Conservation (phyloP, 345 rosid species). For the Gossypium thurberi region DNA sequence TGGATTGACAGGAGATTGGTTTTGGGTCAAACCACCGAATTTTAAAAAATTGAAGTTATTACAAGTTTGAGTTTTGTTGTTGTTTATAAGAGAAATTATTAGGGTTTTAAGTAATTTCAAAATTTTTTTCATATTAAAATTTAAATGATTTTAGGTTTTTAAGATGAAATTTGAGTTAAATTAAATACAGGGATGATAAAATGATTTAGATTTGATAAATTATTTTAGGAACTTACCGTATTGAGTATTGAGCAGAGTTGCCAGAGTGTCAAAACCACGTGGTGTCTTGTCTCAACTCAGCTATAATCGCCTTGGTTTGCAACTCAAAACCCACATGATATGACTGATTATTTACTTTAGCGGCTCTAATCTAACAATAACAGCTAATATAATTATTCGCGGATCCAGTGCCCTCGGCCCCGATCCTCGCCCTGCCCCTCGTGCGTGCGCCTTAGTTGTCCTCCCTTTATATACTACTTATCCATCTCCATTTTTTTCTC, state of each 20-base stretch:
- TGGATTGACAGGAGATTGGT: not conserved
- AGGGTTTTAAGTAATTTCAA: too few species aligned
- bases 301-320: conserved; percentile 11
- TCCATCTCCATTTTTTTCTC: not conserved
- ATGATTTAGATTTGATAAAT: too few species aligned
- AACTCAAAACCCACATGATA: conserved; percentile 5
- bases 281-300: conserved; percentile 18
- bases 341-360: not conserved
- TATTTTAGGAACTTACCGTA: too few species aligned
- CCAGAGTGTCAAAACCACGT: conserved; percentile 19
- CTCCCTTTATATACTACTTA: conserved; percentile 6
- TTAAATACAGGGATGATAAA: too few species aligned
- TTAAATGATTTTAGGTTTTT: too few species aligned
- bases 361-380: not conserved
- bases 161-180: too few species aligned
- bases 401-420: conserved; percentile 18
- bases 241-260: not conserved
- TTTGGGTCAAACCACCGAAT: too few species aligned
- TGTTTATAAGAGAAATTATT: too few species aligned
- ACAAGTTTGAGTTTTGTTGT: too few species aligned
- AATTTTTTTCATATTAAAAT: too few species aligned
- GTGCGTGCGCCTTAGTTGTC: conserved; percentile 22
- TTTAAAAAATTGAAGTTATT: too few species aligned
- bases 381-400: conserved; percentile 18
- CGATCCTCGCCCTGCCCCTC: not conserved